Evolutionary conservation across 2,329 filamentous ascomycete species (phyloP).

Genomic region (Pseudogymnoascus sp.): DNA sequence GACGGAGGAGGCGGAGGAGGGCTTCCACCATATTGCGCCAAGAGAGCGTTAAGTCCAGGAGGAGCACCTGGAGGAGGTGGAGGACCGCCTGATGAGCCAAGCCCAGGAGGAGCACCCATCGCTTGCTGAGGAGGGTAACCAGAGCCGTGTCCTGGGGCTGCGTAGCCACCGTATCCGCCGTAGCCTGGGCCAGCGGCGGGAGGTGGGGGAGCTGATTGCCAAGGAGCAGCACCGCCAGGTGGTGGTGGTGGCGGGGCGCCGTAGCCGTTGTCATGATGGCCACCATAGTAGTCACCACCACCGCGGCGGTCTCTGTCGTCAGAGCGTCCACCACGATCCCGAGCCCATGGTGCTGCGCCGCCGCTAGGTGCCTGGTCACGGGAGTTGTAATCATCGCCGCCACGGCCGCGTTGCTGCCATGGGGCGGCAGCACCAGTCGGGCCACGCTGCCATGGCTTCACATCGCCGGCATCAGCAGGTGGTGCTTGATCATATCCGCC

Average conservation of each 20-base stretch:
- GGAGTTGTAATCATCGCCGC: conserved; percentile 33
- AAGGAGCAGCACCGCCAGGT: conserved; percentile 32
- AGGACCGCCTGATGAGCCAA: conserved; percentile 39
- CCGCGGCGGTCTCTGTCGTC: conserved; percentile 40
- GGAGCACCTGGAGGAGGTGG: conserved; percentile 32
- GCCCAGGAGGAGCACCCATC: conserved; percentile 46
- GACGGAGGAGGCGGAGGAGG: conserved; percentile 47
- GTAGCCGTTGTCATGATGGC: conserved; percentile 33
- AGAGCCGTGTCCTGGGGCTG: conserved; percentile 33
- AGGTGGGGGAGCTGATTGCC: conserved; percentile 35
- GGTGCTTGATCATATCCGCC: conserved; percentile 47
- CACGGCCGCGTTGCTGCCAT: conserved; percentile 47
- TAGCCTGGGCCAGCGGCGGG: conserved; percentile 40
- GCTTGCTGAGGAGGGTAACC: conserved; percentile 35
- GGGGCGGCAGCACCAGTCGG: conserved; percentile 78
- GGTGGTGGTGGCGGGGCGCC: conserved; percentile 45
- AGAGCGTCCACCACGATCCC: conserved; percentile 43
- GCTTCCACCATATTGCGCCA: conserved; percentile 52
- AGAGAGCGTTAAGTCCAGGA: conserved; percentile 50
- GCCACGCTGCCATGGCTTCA: conserved; percentile 82
- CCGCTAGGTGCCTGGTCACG: conserved; percentile 28
- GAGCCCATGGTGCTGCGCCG: conserved; percentile 52
- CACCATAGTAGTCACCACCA: conserved; percentile 39
- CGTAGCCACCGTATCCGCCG: conserved; percentile 40
- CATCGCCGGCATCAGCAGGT: conserved; percentile 38